Evolutionary conservation across 1,284 basidiomycete species (phyloP).

Genomic region (Mycosarcoma maydis): DNA sequence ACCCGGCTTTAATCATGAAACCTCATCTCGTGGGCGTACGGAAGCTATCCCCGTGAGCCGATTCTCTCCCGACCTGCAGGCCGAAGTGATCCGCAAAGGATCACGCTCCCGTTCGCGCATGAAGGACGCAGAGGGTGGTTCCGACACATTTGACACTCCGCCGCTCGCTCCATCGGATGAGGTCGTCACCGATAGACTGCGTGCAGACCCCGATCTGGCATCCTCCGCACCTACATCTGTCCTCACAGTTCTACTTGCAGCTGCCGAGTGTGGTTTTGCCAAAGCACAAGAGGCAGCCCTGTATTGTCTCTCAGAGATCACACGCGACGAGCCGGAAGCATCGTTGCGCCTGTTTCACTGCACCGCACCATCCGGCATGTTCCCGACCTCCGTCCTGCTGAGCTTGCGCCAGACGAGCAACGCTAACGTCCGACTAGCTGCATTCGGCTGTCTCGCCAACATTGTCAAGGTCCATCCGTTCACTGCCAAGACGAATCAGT

Average conservation of each 20-base stretch:
- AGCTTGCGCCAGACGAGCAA: conserved; percentile 41
- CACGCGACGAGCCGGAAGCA: conserved; percentile 35
- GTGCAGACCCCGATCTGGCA: conserved; percentile 4
- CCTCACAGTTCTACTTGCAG: conserved; percentile 45
- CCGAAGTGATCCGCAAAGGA: conserved; percentile 43
- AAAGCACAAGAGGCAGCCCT: conserved; percentile 60
- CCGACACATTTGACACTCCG: conserved; percentile 11
- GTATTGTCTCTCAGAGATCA: conserved; percentile 53
- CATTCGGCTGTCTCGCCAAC: conserved; percentile 57
- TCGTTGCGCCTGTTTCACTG: conserved; percentile 32
- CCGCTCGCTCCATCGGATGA: conserved; percentile 40
- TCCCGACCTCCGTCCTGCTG: conserved; percentile 55
- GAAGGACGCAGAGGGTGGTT: conserved; percentile 20
- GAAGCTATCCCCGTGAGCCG: conserved; percentile 3
- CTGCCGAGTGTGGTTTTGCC: conserved; percentile 49
- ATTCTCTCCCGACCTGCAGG: conserved; percentile 17
- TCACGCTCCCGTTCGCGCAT: conserved; percentile 38
- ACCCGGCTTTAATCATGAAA: not conserved
- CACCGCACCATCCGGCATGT: conserved; percentile 42
- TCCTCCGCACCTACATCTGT: conserved; percentile 11
- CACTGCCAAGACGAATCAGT: conserved; percentile 52
- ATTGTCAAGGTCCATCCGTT: conserved; percentile 59
- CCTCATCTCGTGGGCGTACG: conserved; percentile 15
- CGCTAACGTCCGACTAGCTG: conserved; percentile 55
- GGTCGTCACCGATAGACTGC: conserved; percentile 16